Conservation (phyloP, 257 asterid genomes). For the Vinca minor region DNA sequence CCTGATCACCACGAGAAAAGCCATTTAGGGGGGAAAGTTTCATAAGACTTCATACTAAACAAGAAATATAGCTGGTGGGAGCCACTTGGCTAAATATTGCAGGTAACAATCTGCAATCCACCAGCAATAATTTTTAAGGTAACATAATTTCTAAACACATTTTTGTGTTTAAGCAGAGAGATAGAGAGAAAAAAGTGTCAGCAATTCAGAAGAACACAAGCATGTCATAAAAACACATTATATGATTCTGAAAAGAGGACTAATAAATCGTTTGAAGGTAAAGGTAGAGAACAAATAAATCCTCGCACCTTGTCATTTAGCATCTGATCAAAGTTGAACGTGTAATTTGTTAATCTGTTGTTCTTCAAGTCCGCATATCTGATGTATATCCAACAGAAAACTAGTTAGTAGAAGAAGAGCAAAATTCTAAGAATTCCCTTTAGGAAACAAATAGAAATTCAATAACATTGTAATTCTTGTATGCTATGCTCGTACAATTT, state of each 20-base stretch:
- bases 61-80: background rate
- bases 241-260: background rate
- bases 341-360: slow-evolving; percentile 78
- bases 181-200: background rate
- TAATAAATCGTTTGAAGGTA: background rate
- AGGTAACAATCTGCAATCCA: background rate
- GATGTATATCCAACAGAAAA: slow-evolving; percentile 22
- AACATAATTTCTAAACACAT: background rate
- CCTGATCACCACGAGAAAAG: slow-evolving; percentile 44
- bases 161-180: background rate
- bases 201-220: background rate
- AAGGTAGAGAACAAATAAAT: slow-evolving; percentile 5
- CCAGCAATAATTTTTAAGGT: background rate
- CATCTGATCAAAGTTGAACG: slow-evolving; percentile 89
- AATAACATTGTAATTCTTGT: background rate
- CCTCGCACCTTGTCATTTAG: slow-evolving; percentile 76
- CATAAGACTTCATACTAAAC: background rate
- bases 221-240: background rate
- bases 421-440: background rate
- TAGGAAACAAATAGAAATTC: background rate
- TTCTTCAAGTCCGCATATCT: slow-evolving; percentile 96
- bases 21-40: slow-evolving; percentile 1
- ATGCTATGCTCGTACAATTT: background rate
- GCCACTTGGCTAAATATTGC: background rate
- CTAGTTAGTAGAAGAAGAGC: background rate